Evolutionary conservation across 148 eudicot species (phyloP).

Genomic region (Polygonum maritimum): DNA sequence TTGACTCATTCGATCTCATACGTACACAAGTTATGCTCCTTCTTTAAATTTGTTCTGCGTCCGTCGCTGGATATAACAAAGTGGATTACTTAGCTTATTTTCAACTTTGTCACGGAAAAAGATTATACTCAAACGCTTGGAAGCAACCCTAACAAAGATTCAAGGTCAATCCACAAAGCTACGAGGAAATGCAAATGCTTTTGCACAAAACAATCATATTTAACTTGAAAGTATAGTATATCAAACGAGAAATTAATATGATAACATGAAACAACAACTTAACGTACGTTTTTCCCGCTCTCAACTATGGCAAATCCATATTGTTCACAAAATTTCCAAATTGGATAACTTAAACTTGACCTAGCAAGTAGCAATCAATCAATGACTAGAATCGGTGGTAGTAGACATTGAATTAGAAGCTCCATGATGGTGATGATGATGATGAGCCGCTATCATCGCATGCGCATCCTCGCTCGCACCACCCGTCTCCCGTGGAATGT

Average conservation of each 20-base stretch:
- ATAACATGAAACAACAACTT: neutral
- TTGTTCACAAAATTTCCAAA: neutral
- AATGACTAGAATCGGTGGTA: slow-evolving; percentile 24
- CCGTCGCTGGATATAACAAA: too few species aligned
- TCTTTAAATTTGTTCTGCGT: too few species aligned
- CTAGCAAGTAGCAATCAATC: neutral
- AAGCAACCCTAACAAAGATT: too few species aligned
- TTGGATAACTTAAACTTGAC: neutral
- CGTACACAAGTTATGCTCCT: too few species aligned
- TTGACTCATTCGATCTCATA: too few species aligned
- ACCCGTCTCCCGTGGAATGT: slow-evolving; percentile 18
- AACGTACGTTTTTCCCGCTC: neutral
- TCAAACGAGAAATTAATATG: neutral
- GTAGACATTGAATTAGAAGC: slow-evolving; percentile 30
- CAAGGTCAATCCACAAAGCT: too few species aligned
- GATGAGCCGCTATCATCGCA: slow-evolving; percentile 5
- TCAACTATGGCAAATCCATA: too few species aligned
- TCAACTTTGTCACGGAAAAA: too few species aligned
- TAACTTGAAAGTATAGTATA: too few species aligned
- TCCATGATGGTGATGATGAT: neutral
- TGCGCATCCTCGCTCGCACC: slow-evolving; percentile 5
- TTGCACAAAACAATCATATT: neutral
- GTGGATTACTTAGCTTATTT: too few species aligned
- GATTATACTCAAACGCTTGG: too few species aligned
- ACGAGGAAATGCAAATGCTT: neutral